Evolutionary conservation across 768 basidiomycete genomes (phyloP).

Genomic region (Lyophyllum decastes): DNA sequence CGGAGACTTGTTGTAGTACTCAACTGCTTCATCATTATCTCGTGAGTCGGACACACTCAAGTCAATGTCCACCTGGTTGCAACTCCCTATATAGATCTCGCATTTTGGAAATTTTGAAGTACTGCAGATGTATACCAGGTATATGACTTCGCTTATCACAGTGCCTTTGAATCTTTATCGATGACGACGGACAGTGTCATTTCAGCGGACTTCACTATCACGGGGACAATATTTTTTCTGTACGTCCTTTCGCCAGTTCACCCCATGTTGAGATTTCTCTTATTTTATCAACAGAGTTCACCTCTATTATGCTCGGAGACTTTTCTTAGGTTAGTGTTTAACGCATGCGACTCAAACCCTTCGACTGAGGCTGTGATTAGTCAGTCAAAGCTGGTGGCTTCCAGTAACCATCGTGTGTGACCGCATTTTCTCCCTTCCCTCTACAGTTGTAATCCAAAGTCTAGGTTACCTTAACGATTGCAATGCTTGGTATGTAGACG

Average conservation of each 20-base stretch:
- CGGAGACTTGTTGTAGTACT: conserved; percentile 15
- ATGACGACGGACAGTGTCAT: neutral
- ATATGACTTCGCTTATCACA: neutral
- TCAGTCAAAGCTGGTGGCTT: conserved; percentile 6
- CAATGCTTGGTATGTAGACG: neutral
- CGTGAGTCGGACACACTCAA: neutral
- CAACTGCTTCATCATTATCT: conserved; percentile 15
- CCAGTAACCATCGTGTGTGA: neutral
- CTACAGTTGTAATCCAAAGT: neutral
- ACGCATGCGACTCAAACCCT: no score
- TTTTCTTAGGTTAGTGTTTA: neutral
- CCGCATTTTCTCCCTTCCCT: neutral
- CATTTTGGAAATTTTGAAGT: conserved; percentile 3
- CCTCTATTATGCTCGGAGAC: conserved; percentile 1
- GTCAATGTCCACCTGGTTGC: neutral
- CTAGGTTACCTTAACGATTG: neutral
- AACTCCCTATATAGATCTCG: neutral
- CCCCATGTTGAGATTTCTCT: neutral
- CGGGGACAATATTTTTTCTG: conserved; percentile 3
- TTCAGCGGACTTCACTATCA: conserved; percentile 1
- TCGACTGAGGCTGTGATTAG: neutral
- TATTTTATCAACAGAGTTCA: conserved; percentile 1
- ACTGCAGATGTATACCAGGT: neutral
- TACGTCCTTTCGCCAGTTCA: neutral
- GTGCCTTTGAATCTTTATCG: neutral